Evolutionary conservation across 163 green algal genomes (phyloP).

Genomic region (Volvox carteri): DNA sequence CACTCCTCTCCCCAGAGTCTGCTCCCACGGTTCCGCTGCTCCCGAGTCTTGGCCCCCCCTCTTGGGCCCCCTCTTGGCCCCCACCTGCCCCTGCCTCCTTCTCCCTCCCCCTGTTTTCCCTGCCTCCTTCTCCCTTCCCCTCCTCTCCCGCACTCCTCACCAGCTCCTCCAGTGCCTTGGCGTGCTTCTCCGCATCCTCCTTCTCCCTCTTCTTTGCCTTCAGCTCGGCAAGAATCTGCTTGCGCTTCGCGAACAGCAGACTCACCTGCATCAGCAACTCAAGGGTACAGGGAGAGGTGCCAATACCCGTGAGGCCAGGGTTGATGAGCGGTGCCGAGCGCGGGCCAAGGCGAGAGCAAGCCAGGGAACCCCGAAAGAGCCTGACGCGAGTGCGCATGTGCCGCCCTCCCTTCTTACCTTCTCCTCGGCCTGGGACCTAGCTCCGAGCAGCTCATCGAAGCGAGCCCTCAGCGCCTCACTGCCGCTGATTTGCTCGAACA

Average conservation of each 20-base stretch:
- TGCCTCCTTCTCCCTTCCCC: too few species aligned
- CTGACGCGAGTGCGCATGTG: too few species aligned
- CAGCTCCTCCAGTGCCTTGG: conserved; percentile 84
- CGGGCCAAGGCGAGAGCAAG: too few species aligned
- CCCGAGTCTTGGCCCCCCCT: background rate
- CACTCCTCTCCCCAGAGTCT: too few species aligned
- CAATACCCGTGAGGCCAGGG: too few species aligned
- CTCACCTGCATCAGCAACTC: conserved; percentile 32
- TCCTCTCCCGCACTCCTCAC: conserved; percentile 64
- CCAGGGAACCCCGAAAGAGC: too few species aligned
- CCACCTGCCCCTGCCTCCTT: background rate
- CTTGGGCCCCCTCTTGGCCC: background rate
- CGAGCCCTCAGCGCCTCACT: conserved; percentile 77
- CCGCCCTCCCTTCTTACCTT: conserved; percentile 55
- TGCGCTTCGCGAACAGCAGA: conserved; percentile 66
- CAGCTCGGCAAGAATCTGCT: conserved; percentile 76
- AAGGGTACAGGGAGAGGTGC: too few species aligned
- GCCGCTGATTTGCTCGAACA: conserved; percentile 95
- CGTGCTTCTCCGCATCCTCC: conserved; percentile 94
- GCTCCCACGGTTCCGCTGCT: too few species aligned
- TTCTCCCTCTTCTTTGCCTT: conserved; percentile 97
- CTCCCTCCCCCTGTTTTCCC: background rate
- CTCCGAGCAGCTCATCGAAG: conserved; percentile 76
- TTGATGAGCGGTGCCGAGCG: too few species aligned
- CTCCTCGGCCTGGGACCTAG: conserved; percentile 76